Base-by-base conservation (phyloP, 2,329 filamentous ascomycete species). In the Cladosporium sphaerospermum region DNA sequence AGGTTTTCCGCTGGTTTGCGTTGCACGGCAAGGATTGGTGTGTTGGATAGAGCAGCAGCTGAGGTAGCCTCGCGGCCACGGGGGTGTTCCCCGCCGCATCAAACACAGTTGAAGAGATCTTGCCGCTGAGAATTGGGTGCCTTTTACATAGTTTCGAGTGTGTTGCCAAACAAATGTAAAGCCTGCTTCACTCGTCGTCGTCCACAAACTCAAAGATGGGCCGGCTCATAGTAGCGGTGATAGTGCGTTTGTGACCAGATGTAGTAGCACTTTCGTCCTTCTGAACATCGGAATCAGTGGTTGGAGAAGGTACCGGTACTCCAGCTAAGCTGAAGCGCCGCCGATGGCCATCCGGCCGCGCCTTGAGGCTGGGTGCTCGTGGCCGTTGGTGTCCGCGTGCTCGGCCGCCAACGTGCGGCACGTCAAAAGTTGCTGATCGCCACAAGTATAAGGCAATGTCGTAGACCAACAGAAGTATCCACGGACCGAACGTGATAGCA, bases 391-490 rank as follows among this genome's bases (percentile, higher is more conserved):
- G 75, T 4, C 83, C 82, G 54, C 77, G 73, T 33, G 82, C 82
- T 59, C 82, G 72, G 5, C 83, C 83, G 3, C 83, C 83, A 44
- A 84, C 61, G 31, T 78, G 64, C 1, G 83, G 83, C 2, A 85
- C 67, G 56, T 84, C 77, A 66, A 84, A 80, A 40, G 75, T 75
- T 10, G 76, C 63, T 11, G 78, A 73, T 55, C 84, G 81, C 66
- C 78, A 79, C 54, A 81, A 58, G 68, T 85, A 88, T 40, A 86
- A 74, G 19, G 79, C 57, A 51, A 84, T 66, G 64, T 88, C 84
- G 71, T 86, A 86, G 57, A 82, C 52, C 57, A 88, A 71, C 34
- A 86, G 68, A 19, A 78, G 69, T 4, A 77, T 67, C 81, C 83
- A 87, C 9, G 84, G 84, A 2, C 78, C 77, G 58, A 86, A 80